A percentile compares a stretch with the other conserved stretches of the same genome.
Conservation (phyloP, 1,284 basidiomycete species). For the Naganishia sp. region DNA sequence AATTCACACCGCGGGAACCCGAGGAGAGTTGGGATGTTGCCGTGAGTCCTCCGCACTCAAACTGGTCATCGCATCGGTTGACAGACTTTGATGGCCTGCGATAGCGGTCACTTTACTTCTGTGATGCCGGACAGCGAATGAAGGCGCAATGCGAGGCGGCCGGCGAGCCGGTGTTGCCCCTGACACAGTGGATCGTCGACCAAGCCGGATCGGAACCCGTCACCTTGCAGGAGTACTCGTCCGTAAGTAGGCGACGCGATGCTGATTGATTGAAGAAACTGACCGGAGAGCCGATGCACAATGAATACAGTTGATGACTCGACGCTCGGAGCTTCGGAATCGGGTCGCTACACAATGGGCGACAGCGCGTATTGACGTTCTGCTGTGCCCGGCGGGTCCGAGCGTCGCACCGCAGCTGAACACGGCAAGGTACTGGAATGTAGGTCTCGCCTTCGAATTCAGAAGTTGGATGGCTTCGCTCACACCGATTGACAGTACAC, state of each 20-base stretch:
- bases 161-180: slow-evolving; percentile 44
- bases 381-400: slow-evolving; percentile 46
- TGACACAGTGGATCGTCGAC: slow-evolving; percentile 45
- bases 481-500: slow-evolving; percentile 58
- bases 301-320: slow-evolving; percentile 38
- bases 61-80: neutral
- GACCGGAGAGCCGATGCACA: neutral
- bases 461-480: neutral
- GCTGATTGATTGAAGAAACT: neutral
- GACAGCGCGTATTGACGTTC: slow-evolving; percentile 42
- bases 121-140: slow-evolving; percentile 45
- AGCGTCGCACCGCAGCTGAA: slow-evolving; percentile 45
- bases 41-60: slow-evolving; percentile 24
- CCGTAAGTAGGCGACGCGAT: slow-evolving; percentile 35
- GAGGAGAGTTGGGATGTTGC: slow-evolving; percentile 43
- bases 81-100: no score
- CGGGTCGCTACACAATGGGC: slow-evolving; percentile 41
- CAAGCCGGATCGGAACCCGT: slow-evolving; percentile 35
- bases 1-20: slow-evolving; percentile 38
- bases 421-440: slow-evolving; percentile 46
- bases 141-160: slow-evolving; percentile 34
- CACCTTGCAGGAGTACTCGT: slow-evolving; percentile 38
- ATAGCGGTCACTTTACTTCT: slow-evolving; percentile 44
- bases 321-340: slow-evolving; percentile 43
- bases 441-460: neutral